These are phyloP conservation scores for Clarireedia monteithiana DNA, from an alignment of 2,329 filamentous ascomycete species.

Conservation along the genomic window DNA sequence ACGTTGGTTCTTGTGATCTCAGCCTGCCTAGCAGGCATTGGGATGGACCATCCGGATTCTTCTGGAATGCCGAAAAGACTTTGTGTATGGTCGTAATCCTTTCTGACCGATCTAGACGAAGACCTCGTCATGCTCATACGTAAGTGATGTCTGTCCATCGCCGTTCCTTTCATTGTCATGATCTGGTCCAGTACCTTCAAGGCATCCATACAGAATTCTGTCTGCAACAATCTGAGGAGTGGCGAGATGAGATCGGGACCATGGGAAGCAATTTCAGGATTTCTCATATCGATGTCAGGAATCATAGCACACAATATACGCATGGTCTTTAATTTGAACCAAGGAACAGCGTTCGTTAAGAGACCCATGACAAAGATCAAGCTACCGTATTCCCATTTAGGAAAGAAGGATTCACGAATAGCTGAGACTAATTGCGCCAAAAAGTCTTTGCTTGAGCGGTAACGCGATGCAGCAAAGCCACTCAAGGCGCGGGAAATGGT, in stretches of 20 bases:
- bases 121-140: conserved; percentile 97
- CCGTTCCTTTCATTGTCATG: conserved; percentile 85
- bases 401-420: conserved; percentile 71
- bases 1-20: conserved; percentile 83
- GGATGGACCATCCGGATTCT: conserved; percentile 91
- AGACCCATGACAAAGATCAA: conserved; percentile 86
- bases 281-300: conserved; percentile 86
- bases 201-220: conserved; percentile 88
- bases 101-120: conserved; percentile 76
- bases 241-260: conserved; percentile 94
- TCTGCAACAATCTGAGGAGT: conserved; percentile 79
- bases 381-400: conserved; percentile 73
- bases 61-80: conserved; percentile 96
- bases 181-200: conserved; percentile 89
- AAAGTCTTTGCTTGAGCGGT: conserved; percentile 66
- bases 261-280: conserved; percentile 80
- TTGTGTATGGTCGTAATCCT: conserved; percentile 90
- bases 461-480: conserved; percentile 60
- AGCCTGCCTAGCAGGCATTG: conserved; percentile 84
- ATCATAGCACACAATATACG: conserved; percentile 78
- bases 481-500: conserved; percentile 62
- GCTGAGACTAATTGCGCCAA: conserved; percentile 65
- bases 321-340: conserved; percentile 93
- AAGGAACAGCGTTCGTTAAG: conserved; percentile 78
- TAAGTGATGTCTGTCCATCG: conserved; percentile 89